A percentile compares a stretch with the other conserved stretches of the same genome.
phyloP scores from a whole-genome alignment of 805 yeast genomes.

The Spathaspora sp. region DNA sequence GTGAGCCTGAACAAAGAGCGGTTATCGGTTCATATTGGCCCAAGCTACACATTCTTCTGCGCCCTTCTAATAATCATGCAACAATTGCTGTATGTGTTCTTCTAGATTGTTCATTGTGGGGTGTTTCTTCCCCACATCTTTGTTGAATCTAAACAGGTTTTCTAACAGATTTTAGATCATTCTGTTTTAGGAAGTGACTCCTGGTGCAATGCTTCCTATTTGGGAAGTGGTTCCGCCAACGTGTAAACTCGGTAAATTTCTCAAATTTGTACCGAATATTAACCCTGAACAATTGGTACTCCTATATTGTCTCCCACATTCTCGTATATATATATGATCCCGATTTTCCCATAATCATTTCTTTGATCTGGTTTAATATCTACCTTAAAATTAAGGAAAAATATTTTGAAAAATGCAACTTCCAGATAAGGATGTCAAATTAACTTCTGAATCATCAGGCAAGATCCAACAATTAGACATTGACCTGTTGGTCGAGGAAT shows the following conservation, averaged over 20 bases:
- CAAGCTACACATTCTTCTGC: no score
- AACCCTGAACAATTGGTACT: not conserved
- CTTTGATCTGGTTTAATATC: not conserved
- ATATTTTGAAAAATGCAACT: not conserved
- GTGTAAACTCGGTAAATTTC: not conserved
- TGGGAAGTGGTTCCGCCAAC: not conserved
- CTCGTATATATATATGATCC: not conserved
- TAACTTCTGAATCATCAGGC: not conserved
- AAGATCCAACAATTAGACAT: slow-evolving; percentile 18
- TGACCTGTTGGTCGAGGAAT: slow-evolving; percentile 23
- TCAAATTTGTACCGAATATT: not conserved
- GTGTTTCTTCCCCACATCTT: not conserved
- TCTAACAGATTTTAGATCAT: not conserved
- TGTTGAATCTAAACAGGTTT: not conserved
- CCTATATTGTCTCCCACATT: not conserved
- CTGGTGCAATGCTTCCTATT: not conserved
- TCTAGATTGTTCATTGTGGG: not conserved
- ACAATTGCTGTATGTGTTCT: not conserved
- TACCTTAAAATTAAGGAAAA: not conserved
- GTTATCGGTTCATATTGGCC: no score
- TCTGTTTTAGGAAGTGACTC: not conserved
- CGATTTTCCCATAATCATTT: not conserved
- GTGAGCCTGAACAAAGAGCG: no score
- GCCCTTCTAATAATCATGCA: not conserved
- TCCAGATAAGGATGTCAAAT: not conserved